Evolutionary conservation across 495 filamentous ascomycete species (phyloP), one percentile per base, ranked within the genome.

Genomic region (Xylona heveae): DNA sequence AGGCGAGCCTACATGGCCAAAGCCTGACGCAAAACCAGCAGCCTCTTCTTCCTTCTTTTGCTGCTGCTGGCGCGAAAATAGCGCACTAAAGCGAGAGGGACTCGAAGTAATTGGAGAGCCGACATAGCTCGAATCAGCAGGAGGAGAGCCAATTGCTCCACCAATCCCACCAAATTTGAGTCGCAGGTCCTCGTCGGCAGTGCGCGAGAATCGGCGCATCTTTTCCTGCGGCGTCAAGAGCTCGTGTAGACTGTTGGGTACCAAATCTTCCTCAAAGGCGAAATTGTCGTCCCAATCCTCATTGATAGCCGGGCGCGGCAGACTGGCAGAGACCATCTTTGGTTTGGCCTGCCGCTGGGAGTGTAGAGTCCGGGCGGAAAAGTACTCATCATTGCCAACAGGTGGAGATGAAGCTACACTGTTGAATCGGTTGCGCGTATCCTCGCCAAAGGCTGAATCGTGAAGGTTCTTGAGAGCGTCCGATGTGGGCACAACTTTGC

Each of bases 1-100:
- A 16, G 88, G 88, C 24, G 90, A 95, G 15, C 90, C 88, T 31
- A 95, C 75, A 40, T 92, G 82, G 20, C 80, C 76, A 44, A 91
- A 75, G 1, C 66, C 70, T 8, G 72, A 71, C 19, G 48, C 47
- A 20, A 43, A 51, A 20, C 57, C 51, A 20, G 13, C 34, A 25
- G 62, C 59, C 38, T 78, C 69, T 24, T 88, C 78, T 36, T 85
- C 77, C 27, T 78, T 75, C 45, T 65, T 69, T 43, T 37, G n/a
- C 30, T 76, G 64, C 13, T 74, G 58, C 29, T 25, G 6, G 12
- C 47, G 45, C 37, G 74, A 71, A 54, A 92, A 92, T 5, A 93
- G 49, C 4, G 80, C 68, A 3, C 78, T 75, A 62, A 82, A 97
- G 10, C 84, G 71, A 34, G 80, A 88, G 1, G 82, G 81, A 38